Evolutionary conservation across 106 monocot genomes (phyloP).

Genomic region (Platanthera zijinensis): DNA sequence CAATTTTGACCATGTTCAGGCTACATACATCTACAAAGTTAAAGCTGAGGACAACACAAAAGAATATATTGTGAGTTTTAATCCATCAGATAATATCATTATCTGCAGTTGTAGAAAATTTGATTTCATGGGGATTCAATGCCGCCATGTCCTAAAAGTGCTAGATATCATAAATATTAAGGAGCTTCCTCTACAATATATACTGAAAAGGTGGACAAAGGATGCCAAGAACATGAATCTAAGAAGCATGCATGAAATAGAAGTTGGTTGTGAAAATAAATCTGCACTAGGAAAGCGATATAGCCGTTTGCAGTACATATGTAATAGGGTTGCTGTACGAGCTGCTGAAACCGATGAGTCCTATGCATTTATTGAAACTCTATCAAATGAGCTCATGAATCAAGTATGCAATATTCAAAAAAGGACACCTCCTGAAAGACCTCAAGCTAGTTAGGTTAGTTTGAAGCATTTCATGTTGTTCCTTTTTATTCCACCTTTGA

Average conservation of each 20-base stretch:
- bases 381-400: slow-evolving; percentile 32
- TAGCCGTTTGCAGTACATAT: slow-evolving; percentile 22
- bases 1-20: neutral
- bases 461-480: neutral
- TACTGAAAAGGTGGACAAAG: slow-evolving; percentile 9
- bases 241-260: slow-evolving; percentile 1
- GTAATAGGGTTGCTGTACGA: slow-evolving; percentile 27
- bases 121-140: slow-evolving; percentile 13
- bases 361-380: slow-evolving; percentile 20
- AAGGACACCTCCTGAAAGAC: slow-evolving; percentile 14
- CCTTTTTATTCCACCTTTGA: neutral
- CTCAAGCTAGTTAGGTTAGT: slow-evolving; percentile 12
- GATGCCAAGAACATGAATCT: slow-evolving; percentile 1
- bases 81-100: neutral
- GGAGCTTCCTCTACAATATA: slow-evolving; percentile 2
- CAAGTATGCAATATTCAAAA: slow-evolving; percentile 28
- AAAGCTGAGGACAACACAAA: slow-evolving; percentile 2
- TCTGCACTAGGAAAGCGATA: slow-evolving; percentile 14
- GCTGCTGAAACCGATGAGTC: slow-evolving; percentile 34
- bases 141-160: slow-evolving; percentile 10
- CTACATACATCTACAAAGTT: neutral
- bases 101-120: slow-evolving; percentile 10
- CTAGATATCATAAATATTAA: slow-evolving; percentile 12
- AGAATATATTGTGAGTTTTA: slow-evolving; percentile 9
- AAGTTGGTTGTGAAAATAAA: slow-evolving; percentile 7